Conservation (phyloP, 345 rosid species). For the Rubroshorea leprosula region DNA sequence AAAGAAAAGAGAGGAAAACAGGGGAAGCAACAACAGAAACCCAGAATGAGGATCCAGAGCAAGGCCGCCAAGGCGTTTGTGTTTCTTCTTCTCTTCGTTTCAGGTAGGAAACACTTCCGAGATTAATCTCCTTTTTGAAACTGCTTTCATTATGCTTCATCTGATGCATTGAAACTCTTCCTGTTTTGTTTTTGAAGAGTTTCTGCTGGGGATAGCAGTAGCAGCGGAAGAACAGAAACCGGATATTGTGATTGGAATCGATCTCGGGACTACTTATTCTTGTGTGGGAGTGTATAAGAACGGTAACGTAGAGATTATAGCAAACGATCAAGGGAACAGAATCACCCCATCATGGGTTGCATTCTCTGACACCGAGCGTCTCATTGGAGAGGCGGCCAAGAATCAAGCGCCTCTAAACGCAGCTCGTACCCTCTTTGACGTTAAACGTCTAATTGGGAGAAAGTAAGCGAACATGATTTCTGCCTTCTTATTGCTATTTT, state of each 20-base stretch:
- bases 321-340: constrained; percentile 45
- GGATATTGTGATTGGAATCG: constrained; percentile 9
- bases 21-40: too few species aligned
- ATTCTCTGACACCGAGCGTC: constrained; percentile 15
- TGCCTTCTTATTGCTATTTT: too few species aligned
- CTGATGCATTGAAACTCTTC: not conserved
- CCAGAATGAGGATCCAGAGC: not conserved
- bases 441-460: constrained; percentile 23
- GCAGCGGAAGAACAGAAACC: constrained; percentile 8
- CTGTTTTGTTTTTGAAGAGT: not conserved
- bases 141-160: not conserved
- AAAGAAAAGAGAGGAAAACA: too few species aligned
- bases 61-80: not conserved
- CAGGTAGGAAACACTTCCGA: not conserved
- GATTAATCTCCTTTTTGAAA: not conserved
- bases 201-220: constrained; percentile 8
- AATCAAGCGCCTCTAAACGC: constrained; percentile 21
- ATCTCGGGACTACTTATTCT: too few species aligned
- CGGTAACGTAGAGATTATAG: constrained; percentile 38
- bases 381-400: constrained; percentile 18
- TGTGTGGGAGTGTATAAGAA: constrained; percentile 40
- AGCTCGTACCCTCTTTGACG: constrained; percentile 20
- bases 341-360: constrained; percentile 49
- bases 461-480: constrained; percentile 19
- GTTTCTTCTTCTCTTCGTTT: constrained; percentile 1